Conservation (phyloP, 441 rosid species). For the Daphne laureola region DNA sequence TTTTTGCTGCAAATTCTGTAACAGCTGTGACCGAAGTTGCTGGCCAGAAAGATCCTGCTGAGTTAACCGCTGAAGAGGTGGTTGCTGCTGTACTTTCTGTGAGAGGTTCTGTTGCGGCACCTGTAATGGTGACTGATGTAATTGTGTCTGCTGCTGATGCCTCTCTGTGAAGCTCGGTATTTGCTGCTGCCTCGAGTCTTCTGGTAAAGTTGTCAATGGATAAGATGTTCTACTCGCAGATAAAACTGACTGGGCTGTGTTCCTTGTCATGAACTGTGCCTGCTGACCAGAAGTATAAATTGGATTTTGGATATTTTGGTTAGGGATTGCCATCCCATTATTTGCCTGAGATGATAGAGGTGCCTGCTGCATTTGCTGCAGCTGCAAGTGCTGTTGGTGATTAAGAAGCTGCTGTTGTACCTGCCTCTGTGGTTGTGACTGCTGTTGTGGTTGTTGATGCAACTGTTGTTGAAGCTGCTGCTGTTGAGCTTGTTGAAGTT, state of each 20-base stretch:
- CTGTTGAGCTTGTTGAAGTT: slow-evolving; percentile 20
- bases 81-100: slow-evolving; percentile 52
- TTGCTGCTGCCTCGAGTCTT: slow-evolving; percentile 63
- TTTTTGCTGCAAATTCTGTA: slow-evolving; percentile 71
- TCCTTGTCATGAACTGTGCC: slow-evolving; percentile 20
- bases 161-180: slow-evolving; percentile 47
- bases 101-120: slow-evolving; percentile 49
- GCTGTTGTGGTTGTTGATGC: slow-evolving; percentile 26
- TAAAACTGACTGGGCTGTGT: slow-evolving; percentile 31
- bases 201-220: slow-evolving; percentile 51
- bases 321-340: no score
- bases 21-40: slow-evolving; percentile 68
- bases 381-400: slow-evolving; percentile 17
- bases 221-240: slow-evolving; percentile 39
- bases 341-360: no score
- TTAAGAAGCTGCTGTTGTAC: slow-evolving; percentile 18
- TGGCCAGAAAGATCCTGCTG: slow-evolving; percentile 56
- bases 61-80: slow-evolving; percentile 48
- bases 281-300: no score
- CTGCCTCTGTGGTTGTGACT: slow-evolving; percentile 26
- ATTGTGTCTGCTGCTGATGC: slow-evolving; percentile 58
- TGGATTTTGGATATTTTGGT: no score
- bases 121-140: slow-evolving; percentile 49
- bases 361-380: slow-evolving; percentile 18
- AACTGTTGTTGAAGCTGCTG: slow-evolving; percentile 23